phyloP scores from a whole-genome alignment of 2,329 filamentous ascomycete genomes.

The Dactylellina haptotyla region DNA sequence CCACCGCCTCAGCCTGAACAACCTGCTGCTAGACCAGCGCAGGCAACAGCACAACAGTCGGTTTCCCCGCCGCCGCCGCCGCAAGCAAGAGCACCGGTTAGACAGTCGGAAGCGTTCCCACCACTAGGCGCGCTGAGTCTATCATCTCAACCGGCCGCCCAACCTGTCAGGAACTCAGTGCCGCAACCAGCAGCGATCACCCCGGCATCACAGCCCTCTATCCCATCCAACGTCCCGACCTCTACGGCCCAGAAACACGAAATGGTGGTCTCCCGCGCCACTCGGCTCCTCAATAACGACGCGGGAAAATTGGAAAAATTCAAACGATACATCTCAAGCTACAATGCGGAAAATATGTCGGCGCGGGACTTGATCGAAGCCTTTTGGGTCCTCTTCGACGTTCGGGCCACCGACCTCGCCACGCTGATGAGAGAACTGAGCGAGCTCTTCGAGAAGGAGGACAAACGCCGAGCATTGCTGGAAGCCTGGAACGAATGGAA shows the following conservation, averaged over 20 bases:
- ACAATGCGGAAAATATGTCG: constrained; percentile 74
- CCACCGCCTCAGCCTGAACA: constrained; percentile 55
- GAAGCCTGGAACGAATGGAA: constrained; percentile 93
- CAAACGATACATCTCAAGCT: constrained; percentile 80
- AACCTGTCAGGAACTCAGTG: neutral
- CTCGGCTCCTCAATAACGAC: constrained; percentile 82
- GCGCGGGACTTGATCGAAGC: constrained; percentile 83
- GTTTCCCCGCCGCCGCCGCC: constrained; percentile 50
- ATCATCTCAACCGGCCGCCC: constrained; percentile 14
- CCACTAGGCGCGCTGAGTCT: constrained; percentile 41
- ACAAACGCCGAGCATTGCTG: constrained; percentile 77
- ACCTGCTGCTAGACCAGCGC: constrained; percentile 56
- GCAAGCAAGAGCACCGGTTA: constrained; percentile 19
- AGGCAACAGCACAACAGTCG: constrained; percentile 57
- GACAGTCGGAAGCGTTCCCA: constrained; percentile 51
- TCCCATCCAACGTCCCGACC: constrained; percentile 29
- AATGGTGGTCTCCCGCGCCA: constrained; percentile 85
- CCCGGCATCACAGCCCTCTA: constrained; percentile 8
- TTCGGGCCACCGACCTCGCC: constrained; percentile 74
- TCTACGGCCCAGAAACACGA: constrained; percentile 69
- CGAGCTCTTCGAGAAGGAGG: constrained; percentile 86
- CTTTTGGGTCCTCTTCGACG: constrained; percentile 57
- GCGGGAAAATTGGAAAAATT: constrained; percentile 78
- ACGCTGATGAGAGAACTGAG: constrained; percentile 91
- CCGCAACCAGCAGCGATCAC: constrained; percentile 9